These are phyloP conservation scores for Tylopilus intermedius DNA, from an alignment of 768 basidiomycete species.

Conservation along the genomic window DNA sequence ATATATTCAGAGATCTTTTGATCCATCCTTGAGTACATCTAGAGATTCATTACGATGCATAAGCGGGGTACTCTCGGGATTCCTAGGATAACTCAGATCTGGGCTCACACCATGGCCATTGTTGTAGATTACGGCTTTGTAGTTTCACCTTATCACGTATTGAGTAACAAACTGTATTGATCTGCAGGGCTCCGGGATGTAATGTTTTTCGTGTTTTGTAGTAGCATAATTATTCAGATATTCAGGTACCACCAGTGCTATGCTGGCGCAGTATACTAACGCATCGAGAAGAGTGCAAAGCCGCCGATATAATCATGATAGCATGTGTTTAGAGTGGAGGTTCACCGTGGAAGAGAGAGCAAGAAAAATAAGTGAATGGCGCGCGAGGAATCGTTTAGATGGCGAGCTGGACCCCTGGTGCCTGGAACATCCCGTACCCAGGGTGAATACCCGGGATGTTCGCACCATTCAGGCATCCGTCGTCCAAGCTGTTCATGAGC, in stretches of 20 bases:
- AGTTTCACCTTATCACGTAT: background rate
- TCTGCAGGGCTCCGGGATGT: background rate
- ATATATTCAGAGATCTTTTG: too few relatives aligned
- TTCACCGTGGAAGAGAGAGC: too few relatives aligned
- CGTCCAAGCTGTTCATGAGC: constrained; percentile 19
- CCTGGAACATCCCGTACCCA: constrained; percentile 18
- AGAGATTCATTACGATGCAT: too few relatives aligned
- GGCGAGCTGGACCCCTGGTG: constrained; percentile 23
- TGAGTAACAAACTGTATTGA: background rate
- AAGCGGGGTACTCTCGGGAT: too few relatives aligned
- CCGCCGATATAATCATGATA: background rate
- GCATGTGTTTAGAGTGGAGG: background rate
- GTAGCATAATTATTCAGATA: background rate
- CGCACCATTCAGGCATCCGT: constrained; percentile 5
- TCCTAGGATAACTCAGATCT: too few relatives aligned
- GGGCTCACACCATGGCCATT: too few relatives aligned
- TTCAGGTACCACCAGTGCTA: background rate
- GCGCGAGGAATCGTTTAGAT: constrained; percentile 6
- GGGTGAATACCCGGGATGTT: constrained; percentile 19
- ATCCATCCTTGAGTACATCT: too few relatives aligned
- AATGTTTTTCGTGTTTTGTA: background rate
- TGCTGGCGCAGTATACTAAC: background rate
- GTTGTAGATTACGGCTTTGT: background rate
- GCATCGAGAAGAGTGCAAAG: background rate
- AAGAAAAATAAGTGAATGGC: background rate